Evolutionary conservation across 2,329 filamentous ascomycete species (phyloP), one percentile per base, ranked within the genome.

Genomic region (Talaromyces funiculosus): DNA sequence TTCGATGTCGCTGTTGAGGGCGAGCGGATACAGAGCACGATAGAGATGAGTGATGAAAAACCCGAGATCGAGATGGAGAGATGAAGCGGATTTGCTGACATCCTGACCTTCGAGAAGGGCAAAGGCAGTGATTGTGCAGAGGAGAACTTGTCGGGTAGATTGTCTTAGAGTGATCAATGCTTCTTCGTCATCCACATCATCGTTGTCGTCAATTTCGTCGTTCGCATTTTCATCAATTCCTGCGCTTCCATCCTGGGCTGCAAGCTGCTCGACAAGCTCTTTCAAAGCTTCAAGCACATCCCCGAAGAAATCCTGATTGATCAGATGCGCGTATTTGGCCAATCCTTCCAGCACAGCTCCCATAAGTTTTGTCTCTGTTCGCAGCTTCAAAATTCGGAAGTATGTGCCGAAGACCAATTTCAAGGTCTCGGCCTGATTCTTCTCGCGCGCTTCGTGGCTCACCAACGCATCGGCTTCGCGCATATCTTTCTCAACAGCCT

Each of bases 221-320:
- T 59, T 29, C 3, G 31, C 29, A 26, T 43, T 29, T 14, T 85
- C 81, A 0, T 82, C 77, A 3, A 77, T 80, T 40, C 77, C 73
- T 4, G 80, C 80, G 18, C 82, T 79, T 0, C 82, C 80, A 18
- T 75, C 69, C 14, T 72, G 67, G 20, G 70, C 67, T 47, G 88
- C 84, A 57, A 89, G 88, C 66, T 92, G 85, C 3, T 86, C 84
- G 68, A 97, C 93, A 47, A 99, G 84, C 65, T 99, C 94, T 74
- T 96, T 95, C 40, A 99, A 81, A 0, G 92, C 93, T 76, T 97
- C 94, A 10, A 99, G 84, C 31, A 99, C 82, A 71, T 99, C 94
- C 29, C 93, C 94, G 69, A 99, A 99, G 80, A 99, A 97, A 72
- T 99, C 91, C 71, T 99, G 92, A 78, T 99, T 99, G 81, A 99